Evolutionary conservation across 345 rosid genomes (phyloP).

Genomic region (Bruguiera parviflora): DNA sequence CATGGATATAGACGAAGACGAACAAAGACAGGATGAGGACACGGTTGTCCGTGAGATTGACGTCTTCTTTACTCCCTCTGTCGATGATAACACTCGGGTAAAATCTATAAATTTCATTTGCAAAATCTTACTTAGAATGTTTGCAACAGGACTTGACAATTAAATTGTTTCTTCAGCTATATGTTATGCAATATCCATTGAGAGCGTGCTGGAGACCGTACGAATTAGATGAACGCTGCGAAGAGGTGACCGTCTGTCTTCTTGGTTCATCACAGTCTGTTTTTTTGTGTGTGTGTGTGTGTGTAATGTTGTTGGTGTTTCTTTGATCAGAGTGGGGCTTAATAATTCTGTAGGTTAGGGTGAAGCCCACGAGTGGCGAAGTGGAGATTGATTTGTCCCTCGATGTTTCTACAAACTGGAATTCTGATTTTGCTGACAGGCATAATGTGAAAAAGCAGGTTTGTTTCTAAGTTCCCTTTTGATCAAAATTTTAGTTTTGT

Average conservation of each 20-base stretch:
- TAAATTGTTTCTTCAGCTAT: conserved; percentile 43
- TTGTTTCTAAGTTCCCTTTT: conserved; percentile 10
- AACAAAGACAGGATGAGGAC: conserved; percentile 45
- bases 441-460: conserved; percentile 64
- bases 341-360: conserved; percentile 60
- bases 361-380: conserved; percentile 52
- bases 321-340: neutral
- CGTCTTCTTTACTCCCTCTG: conserved; percentile 62
- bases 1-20: conserved; percentile 23
- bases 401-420: conserved; percentile 57
- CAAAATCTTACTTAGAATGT: too few relatives aligned
- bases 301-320: neutral
- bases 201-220: conserved; percentile 89
- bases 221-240: conserved; percentile 73
- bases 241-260: conserved; percentile 46
- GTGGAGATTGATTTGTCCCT: conserved; percentile 72
- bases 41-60: conserved; percentile 83
- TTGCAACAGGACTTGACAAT: too few relatives aligned
- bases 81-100: conserved; percentile 51
- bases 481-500: neutral
- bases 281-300: neutral
- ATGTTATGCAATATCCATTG: conserved; percentile 79
- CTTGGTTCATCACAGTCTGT: neutral
- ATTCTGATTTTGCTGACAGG: conserved; percentile 30
- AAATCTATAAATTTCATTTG: neutral